Conservation (phyloP, 306 rosid species). For the Dalbergia cochinchinensis region DNA sequence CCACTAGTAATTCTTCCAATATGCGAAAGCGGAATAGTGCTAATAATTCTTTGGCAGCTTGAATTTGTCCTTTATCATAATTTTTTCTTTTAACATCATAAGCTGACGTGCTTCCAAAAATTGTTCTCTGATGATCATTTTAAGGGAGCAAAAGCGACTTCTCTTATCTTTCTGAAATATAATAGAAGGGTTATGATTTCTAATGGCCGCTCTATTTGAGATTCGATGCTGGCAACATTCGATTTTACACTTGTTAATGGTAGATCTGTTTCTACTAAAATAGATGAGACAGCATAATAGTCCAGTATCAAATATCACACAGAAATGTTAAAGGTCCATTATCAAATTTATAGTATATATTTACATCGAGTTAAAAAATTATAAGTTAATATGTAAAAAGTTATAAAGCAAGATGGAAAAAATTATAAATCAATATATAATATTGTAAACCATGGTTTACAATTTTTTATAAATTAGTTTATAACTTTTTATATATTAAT, state of each 20-base stretch:
- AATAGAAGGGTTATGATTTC: neutral
- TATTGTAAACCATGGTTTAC: too few species aligned
- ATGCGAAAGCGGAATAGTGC: neutral
- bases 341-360: too few species aligned
- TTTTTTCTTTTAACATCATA: neutral
- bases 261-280: neutral
- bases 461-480: too few species aligned
- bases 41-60: neutral
- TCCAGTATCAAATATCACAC: neutral
- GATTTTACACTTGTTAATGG: neutral
- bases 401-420: too few species aligned
- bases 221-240: too few species aligned
- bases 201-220: neutral
- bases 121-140: neutral
- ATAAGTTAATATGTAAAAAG: too few species aligned
- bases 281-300: neutral
- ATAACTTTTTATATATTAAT: too few species aligned
- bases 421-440: too few species aligned
- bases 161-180: neutral
- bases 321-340: too few species aligned
- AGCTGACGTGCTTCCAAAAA: neutral
- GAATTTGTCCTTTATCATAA: neutral
- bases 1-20: neutral
- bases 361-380: too few species aligned
- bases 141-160: neutral